Conservation (phyloP, 176 grass and related monocot species). For the Oryza longistaminata region DNA sequence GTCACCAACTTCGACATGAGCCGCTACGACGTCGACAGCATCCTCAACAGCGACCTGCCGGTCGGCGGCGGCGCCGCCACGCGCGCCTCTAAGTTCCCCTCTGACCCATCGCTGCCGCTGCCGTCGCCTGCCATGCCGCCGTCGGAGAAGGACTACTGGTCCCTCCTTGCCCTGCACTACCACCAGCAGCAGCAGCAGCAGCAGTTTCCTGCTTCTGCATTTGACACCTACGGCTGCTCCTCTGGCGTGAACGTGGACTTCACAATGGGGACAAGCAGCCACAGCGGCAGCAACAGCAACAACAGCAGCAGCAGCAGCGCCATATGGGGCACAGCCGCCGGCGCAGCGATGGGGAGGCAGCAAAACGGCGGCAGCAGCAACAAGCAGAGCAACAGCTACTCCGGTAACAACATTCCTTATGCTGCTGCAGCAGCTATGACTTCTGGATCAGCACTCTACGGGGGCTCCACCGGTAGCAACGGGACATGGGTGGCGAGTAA, state of each 20-base stretch:
- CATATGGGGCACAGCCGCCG: conserved; percentile 39
- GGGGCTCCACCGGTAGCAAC: conserved; percentile 58
- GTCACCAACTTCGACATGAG: conserved; percentile 99
- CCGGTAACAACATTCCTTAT: conserved; percentile 56
- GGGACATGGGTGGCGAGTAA: conserved; percentile 53
- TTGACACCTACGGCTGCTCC: conserved; percentile 51
- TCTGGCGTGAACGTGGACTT: conserved; percentile 82
- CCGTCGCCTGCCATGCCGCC: conserved; percentile 23
- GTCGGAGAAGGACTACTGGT: conserved; percentile 64
- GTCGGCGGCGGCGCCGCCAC: conserved; percentile 41
- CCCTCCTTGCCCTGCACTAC: conserved; percentile 67
- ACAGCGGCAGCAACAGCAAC: conserved; percentile 28
- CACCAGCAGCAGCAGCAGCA: conserved; percentile 59
- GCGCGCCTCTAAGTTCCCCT: conserved; percentile 37
- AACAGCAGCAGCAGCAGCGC: not conserved
- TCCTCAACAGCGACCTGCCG: conserved; percentile 83
- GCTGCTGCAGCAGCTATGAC: conserved; percentile 42
- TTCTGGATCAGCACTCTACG: conserved; percentile 48
- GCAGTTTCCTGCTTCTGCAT: conserved; percentile 41
- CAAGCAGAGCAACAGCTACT: conserved; percentile 47
- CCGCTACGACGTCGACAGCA: conserved; percentile 88
- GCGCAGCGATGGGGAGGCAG: conserved; percentile 40
- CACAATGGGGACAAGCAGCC: conserved; percentile 50
- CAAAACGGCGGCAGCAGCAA: conserved; percentile 29
- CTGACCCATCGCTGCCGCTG: not conserved